A percentile compares a stretch with the other conserved stretches of the same genome.
phyloP scores from a whole-genome alignment of 2,329 filamentous ascomycete species.

The Byssothecium circinans region DNA sequence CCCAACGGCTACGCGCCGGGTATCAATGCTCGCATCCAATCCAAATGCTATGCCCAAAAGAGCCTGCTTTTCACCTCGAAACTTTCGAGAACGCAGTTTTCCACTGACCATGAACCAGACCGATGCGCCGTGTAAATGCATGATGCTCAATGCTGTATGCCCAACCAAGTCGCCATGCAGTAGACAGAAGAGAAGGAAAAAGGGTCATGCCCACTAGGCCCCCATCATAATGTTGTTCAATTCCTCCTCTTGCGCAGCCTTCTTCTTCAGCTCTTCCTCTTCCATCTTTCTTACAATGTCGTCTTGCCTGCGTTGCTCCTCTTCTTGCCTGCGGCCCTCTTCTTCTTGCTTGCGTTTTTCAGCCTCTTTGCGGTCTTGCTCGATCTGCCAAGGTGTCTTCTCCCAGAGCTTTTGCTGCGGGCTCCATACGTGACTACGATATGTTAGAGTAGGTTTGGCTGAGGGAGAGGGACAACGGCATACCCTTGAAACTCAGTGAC shows the following conservation, averaged over 20 bases:
- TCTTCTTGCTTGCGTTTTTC: slow-evolving; percentile 19
- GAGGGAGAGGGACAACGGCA: slow-evolving; percentile 26
- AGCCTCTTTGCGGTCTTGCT: slow-evolving; percentile 19
- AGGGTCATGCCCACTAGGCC: slow-evolving; percentile 17
- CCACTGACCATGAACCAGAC: neutral
- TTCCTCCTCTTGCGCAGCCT: slow-evolving; percentile 16
- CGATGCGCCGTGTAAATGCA: slow-evolving; percentile 11
- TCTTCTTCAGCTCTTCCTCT: slow-evolving; percentile 13
- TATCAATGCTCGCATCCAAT: slow-evolving; percentile 22
- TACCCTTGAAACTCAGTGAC: slow-evolving; percentile 65
- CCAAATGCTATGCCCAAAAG: neutral
- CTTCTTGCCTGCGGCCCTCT: slow-evolving; percentile 4
- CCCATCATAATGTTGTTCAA: slow-evolving; percentile 11
- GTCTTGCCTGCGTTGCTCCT: slow-evolving; percentile 5
- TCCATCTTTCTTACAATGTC: slow-evolving; percentile 10
- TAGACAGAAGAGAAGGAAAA: neutral
- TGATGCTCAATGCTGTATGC: slow-evolving; percentile 6
- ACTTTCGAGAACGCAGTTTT: neutral
- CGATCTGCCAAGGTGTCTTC: slow-evolving; percentile 35
- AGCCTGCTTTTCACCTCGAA: neutral
- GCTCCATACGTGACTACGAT: slow-evolving; percentile 62
- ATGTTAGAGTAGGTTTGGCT: slow-evolving; percentile 6
- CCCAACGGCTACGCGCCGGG: slow-evolving; percentile 9
- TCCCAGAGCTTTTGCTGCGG: slow-evolving; percentile 63
- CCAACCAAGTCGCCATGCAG: neutral